phyloP scores from a whole-genome alignment of 176 grass and related monocot species.

The Poa pratensis region DNA sequence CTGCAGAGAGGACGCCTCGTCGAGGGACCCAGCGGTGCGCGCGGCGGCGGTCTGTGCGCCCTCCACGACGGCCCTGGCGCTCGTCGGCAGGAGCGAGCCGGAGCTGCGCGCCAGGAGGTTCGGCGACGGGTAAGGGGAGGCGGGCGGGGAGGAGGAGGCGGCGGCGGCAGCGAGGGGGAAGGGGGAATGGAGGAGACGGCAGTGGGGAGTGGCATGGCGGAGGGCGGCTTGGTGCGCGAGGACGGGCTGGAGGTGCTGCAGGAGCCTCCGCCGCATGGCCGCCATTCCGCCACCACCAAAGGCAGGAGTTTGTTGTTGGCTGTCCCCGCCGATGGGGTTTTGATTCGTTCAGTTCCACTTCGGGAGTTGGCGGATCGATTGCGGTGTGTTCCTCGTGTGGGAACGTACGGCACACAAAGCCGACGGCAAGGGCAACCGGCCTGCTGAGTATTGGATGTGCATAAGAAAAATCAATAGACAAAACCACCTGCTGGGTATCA shows the following conservation, averaged over 20 bases:
- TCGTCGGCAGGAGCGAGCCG: slow-evolving; percentile 28
- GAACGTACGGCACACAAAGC: too few species aligned
- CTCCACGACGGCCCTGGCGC: slow-evolving; percentile 15
- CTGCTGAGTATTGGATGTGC: too few species aligned
- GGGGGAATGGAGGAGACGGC: slow-evolving; percentile 20
- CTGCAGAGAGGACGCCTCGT: slow-evolving; percentile 33
- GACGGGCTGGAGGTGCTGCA: slow-evolving; percentile 35
- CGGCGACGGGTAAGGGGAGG: neutral
- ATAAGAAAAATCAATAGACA: too few species aligned
- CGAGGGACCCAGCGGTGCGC: neutral
- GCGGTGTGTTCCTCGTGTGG: too few species aligned
- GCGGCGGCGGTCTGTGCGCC: slow-evolving; percentile 14
- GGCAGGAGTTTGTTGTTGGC: neutral
- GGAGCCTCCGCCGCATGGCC: slow-evolving; percentile 40
- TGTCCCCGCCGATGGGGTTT: neutral
- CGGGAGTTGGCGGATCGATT: too few species aligned
- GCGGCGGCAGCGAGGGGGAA: neutral
- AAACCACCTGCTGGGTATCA: too few species aligned
- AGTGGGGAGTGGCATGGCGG: neutral
- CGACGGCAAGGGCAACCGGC: too few species aligned
- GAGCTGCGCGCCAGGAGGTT: slow-evolving; percentile 20
- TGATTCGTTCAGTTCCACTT: neutral
- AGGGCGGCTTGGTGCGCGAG: slow-evolving; percentile 35
- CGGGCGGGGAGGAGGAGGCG: neutral
- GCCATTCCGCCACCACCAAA: slow-evolving; percentile 8